phyloP scores from a whole-genome alignment of 192 early-diverging fungal species.

The Coemansia sp. region DNA sequence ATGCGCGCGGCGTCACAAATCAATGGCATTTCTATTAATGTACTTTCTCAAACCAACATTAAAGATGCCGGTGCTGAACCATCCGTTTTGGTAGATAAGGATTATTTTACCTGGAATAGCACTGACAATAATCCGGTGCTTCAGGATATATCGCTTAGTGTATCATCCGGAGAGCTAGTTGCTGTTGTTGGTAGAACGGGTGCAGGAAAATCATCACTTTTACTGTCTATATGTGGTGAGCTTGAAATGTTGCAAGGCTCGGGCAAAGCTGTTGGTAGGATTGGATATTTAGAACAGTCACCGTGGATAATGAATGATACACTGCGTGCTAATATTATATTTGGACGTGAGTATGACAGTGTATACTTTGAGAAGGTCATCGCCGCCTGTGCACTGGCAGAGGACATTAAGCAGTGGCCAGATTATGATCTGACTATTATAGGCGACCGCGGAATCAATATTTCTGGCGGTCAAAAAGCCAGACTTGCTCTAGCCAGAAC shows the following conservation, averaged over 20 bases:
- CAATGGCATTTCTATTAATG: too few relatives aligned
- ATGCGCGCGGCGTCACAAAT: too few relatives aligned
- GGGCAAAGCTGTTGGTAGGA: constrained; percentile 58
- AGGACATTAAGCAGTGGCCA: constrained; percentile 4
- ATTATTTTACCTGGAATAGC: too few relatives aligned
- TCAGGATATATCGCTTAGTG: constrained; percentile 49
- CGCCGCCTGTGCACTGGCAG: constrained; percentile 5
- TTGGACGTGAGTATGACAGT: too few relatives aligned
- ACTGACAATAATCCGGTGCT: not conserved
- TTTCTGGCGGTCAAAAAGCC: too few relatives aligned
- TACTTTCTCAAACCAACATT: too few relatives aligned
- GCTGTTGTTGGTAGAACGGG: constrained; percentile 79
- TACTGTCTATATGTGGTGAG: constrained; percentile 78
- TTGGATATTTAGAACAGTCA: constrained; percentile 75
- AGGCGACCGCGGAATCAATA: not conserved
- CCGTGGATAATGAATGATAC: constrained; percentile 29
- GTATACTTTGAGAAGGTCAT: constrained; percentile 5
- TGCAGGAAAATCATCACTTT: constrained; percentile 72
- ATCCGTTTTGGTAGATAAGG: too few relatives aligned
- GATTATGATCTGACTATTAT: constrained; percentile 5
- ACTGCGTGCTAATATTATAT: too few relatives aligned
- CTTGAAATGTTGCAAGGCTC: constrained; percentile 51
- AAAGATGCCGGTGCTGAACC: too few relatives aligned
- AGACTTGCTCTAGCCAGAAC: too few relatives aligned
- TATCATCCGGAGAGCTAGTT: constrained; percentile 59